A percentile compares a stretch with the other conserved stretches of the same genome.
phyloP scores from a whole-genome alignment of 441 rosid species.

The Sinapis alba region DNA sequence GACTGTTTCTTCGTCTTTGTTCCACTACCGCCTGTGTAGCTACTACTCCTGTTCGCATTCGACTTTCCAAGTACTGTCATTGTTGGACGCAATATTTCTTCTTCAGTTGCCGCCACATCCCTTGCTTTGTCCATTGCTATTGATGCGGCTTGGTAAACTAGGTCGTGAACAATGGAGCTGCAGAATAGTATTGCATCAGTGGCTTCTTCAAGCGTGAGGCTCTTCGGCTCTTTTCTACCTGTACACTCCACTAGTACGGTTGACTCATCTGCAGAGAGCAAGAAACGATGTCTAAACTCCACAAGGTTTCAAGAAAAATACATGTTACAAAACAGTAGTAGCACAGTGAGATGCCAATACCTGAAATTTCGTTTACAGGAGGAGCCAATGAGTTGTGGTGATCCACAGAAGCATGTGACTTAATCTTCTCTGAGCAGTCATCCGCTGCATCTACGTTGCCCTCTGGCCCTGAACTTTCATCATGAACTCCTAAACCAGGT shows the following conservation, averaged over 20 bases:
- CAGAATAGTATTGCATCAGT: conserved; percentile 93
- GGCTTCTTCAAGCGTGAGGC: conserved; percentile 97
- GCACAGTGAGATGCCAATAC: conserved; percentile 41
- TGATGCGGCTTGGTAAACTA: conserved; percentile 83
- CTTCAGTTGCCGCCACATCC: conserved; percentile 52
- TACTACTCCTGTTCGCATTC: conserved; percentile 56
- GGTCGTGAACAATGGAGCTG: conserved; percentile 91
- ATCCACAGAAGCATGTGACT: conserved; percentile 46
- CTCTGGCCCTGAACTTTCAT: conserved; percentile 42
- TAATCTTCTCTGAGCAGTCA: conserved; percentile 53
- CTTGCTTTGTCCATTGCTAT: conserved; percentile 72
- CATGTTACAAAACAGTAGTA: background rate
- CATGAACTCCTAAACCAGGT: conserved; percentile 47
- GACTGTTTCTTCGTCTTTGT: conserved; percentile 51
- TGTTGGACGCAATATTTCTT: conserved; percentile 53
- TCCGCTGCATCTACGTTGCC: conserved; percentile 44
- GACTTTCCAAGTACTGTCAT: conserved; percentile 78
- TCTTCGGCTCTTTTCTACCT: conserved; percentile 66
- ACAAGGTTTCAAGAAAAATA: background rate
- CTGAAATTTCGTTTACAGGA: conserved; percentile 53
- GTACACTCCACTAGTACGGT: conserved; percentile 64
- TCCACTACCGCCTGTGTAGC: conserved; percentile 54
- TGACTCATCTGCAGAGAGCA: conserved; percentile 66
- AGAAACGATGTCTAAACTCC: conserved; percentile 37
- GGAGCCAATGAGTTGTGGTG: conserved; percentile 44